These are phyloP conservation scores for Phanerochaete sordida DNA, from an alignment of 768 basidiomycete species.

Conservation along the genomic window DNA sequence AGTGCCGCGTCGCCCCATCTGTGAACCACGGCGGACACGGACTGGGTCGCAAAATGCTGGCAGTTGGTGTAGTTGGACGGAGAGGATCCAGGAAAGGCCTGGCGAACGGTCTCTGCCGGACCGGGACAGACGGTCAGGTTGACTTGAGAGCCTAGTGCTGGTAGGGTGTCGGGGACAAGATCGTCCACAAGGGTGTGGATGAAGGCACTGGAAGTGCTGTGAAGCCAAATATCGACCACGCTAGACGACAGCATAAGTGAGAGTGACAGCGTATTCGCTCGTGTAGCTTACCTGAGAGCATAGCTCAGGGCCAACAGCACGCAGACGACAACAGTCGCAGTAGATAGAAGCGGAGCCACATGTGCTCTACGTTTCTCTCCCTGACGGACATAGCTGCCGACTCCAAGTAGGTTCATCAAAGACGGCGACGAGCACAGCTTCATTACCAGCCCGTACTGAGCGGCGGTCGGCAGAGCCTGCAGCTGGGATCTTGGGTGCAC, in stretches of 20 bases:
- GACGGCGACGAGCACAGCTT: background rate
- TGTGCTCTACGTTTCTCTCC: background rate
- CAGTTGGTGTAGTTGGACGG: background rate
- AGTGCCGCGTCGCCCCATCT: background rate
- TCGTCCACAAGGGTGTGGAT: background rate
- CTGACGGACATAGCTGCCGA: background rate
- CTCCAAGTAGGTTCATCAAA: background rate
- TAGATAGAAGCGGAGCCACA: background rate
- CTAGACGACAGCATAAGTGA: background rate
- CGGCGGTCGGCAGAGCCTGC: background rate
- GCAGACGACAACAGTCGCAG: background rate
- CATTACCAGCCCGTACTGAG: background rate
- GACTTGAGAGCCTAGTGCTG: background rate
- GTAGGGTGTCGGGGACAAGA: background rate
- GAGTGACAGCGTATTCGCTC: background rate
- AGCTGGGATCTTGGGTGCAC: background rate
- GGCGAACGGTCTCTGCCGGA: too few species aligned
- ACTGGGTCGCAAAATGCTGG: background rate
- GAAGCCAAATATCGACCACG: background rate
- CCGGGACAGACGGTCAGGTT: background rate
- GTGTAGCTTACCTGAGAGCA: background rate
- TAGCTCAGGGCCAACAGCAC: background rate
- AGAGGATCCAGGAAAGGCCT: too few species aligned
- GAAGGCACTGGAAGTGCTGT: background rate
- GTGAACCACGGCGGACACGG: background rate